These are phyloP conservation scores for Hymenoscyphus linearis DNA, from an alignment of 2,329 filamentous ascomycete genomes.

Conservation along the genomic window DNA sequence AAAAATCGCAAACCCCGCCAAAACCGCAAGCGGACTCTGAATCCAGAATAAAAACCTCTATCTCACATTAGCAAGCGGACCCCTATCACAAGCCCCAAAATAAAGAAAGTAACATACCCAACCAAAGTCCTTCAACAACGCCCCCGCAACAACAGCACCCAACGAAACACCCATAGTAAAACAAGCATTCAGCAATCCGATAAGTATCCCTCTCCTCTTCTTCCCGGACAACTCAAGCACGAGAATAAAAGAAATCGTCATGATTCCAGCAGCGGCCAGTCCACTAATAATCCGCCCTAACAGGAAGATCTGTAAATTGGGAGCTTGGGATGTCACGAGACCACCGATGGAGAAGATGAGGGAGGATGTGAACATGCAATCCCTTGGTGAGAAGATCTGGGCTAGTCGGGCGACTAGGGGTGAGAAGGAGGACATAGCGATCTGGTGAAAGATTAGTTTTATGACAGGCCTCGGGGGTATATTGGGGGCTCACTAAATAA, in stretches of 20 bases:
- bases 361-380: constrained; percentile 59
- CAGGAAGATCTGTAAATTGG: constrained; percentile 57
- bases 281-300: constrained; percentile 64
- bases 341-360: constrained; percentile 55
- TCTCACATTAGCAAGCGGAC: background rate
- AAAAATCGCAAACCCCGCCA: constrained; percentile 58
- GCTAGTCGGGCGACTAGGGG: constrained; percentile 68
- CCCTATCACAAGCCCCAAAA: constrained; percentile 8
- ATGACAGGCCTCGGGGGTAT: background rate
- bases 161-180: constrained; percentile 68
- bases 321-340: constrained; percentile 57
- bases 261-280: constrained; percentile 63
- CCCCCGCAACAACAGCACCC: constrained; percentile 66
- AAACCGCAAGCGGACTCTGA: constrained; percentile 60
- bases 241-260: constrained; percentile 69
- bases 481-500: constrained; percentile 49
- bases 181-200: constrained; percentile 68
- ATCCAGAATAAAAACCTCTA: constrained; percentile 68
- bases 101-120: constrained; percentile 51
- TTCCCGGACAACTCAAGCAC: constrained; percentile 68
- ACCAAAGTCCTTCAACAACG: constrained; percentile 56
- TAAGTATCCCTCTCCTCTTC: constrained; percentile 63
- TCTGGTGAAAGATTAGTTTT: constrained; percentile 33
- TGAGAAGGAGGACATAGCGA: constrained; percentile 53
- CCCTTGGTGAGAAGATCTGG: constrained; percentile 65